Conservation (phyloP, 2,329 filamentous ascomycete genomes). For the Verticillium klebahnii region DNA sequence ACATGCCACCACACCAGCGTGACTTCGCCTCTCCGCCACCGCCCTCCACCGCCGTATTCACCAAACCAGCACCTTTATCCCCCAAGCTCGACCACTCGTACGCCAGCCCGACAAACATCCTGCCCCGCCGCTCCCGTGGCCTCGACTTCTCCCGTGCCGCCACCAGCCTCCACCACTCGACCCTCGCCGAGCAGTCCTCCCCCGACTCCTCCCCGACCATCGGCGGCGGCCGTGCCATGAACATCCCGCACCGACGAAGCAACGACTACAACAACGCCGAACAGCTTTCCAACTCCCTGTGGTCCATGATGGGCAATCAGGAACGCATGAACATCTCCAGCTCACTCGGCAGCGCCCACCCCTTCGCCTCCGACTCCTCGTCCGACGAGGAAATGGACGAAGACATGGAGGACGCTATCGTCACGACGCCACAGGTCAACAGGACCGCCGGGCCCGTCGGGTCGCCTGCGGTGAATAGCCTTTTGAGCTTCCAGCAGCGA, state of each 20-base stretch:
- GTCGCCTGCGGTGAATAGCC: slow-evolving; percentile 68
- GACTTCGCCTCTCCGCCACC: slow-evolving; percentile 29
- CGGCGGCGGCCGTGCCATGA: slow-evolving; percentile 61
- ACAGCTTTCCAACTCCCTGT: slow-evolving; percentile 67
- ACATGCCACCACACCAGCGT: slow-evolving; percentile 56
- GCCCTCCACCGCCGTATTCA: slow-evolving; percentile 20
- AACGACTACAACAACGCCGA: slow-evolving; percentile 46
- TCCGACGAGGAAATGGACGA: slow-evolving; percentile 69
- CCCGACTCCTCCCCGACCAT: slow-evolving; percentile 89
- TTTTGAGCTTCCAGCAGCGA: slow-evolving; percentile 80
- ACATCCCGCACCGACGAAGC: slow-evolving; percentile 50
- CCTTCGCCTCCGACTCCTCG: slow-evolving; percentile 69
- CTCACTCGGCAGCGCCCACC: slow-evolving; percentile 71
- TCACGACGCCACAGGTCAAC: slow-evolving; percentile 75
- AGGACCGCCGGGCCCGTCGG: slow-evolving; percentile 48
- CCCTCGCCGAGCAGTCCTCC: slow-evolving; percentile 79
- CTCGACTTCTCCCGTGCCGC: slow-evolving; percentile 91
- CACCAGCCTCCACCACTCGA: slow-evolving; percentile 93
- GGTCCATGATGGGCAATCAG: slow-evolving; percentile 65
- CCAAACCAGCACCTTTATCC: slow-evolving; percentile 66
- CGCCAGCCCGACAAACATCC: slow-evolving; percentile 79
- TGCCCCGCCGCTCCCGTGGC: slow-evolving; percentile 83
- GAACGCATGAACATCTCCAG: slow-evolving; percentile 72
- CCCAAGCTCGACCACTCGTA: slow-evolving; percentile 85
- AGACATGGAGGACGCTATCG: slow-evolving; percentile 73